phyloP scores from a whole-genome alignment of 2,329 filamentous ascomycete species.

The Xylariomycetidae sp. region DNA sequence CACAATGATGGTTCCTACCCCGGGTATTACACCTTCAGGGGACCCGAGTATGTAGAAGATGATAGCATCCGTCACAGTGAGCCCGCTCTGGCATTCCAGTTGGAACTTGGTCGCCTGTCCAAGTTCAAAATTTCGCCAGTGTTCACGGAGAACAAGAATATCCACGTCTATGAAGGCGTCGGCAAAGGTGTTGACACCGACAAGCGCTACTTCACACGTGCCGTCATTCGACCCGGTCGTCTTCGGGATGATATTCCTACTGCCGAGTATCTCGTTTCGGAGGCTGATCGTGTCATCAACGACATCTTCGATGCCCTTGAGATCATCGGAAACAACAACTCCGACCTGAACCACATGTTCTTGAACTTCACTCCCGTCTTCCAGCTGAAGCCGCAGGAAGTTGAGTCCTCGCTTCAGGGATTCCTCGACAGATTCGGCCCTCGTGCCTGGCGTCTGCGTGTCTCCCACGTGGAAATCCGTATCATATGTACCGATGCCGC shows the following conservation, averaged over 20 bases:
- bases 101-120: slow-evolving; percentile 86
- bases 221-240: slow-evolving; percentile 88
- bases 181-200: slow-evolving; percentile 94
- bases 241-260: slow-evolving; percentile 96
- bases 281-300: slow-evolving; percentile 93
- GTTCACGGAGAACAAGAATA: slow-evolving; percentile 98
- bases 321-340: slow-evolving; percentile 98
- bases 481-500: slow-evolving; percentile 92
- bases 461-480: slow-evolving; percentile 95
- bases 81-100: slow-evolving; percentile 95
- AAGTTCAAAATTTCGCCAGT: slow-evolving; percentile 99
- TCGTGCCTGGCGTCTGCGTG: slow-evolving; percentile 91
- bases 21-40: slow-evolving; percentile 97
- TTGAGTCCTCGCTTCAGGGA: slow-evolving; percentile 87
- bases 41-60: slow-evolving; percentile 83
- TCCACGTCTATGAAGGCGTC: slow-evolving; percentile 95
- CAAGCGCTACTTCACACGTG: slow-evolving; percentile 97
- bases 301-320: slow-evolving; percentile 97
- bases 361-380: slow-evolving; percentile 99
- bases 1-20: slow-evolving; percentile 92
- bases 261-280: slow-evolving; percentile 96
- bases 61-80: slow-evolving; percentile 95
- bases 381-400: slow-evolving; percentile 81
- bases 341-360: slow-evolving; percentile 99
- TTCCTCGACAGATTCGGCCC: slow-evolving; percentile 96